phyloP scores from a whole-genome alignment of 1,284 basidiomycete species.

The Cystobasidiaceae sp. region DNA sequence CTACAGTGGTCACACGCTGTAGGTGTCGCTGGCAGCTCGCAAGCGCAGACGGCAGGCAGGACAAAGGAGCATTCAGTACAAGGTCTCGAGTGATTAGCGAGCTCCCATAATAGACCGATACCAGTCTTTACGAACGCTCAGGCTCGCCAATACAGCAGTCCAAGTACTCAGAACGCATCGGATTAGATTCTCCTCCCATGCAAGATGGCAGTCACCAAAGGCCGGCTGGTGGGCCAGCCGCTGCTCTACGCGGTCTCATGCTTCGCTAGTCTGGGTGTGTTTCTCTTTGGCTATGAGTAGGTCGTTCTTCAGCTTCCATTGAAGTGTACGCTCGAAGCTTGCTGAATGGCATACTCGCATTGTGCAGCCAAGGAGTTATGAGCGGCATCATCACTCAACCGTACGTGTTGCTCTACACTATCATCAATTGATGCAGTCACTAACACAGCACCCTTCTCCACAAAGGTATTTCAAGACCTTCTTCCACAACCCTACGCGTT shows the following conservation, averaged over 20 bases:
- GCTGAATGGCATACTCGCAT: neutral
- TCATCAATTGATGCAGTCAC: too few species aligned
- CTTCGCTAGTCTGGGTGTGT: slow-evolving; percentile 82
- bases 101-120: neutral
- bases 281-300: slow-evolving; percentile 55
- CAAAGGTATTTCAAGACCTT: slow-evolving; percentile 39
- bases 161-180: neutral
- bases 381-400: slow-evolving; percentile 76
- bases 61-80: too few species aligned
- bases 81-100: neutral
- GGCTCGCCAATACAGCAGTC: neutral
- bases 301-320: neutral
- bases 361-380: slow-evolving; percentile 58
- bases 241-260: slow-evolving; percentile 75
- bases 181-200: neutral
- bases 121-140: neutral
- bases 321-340: neutral
- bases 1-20: too few species aligned
- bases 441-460: too few species aligned
- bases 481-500: slow-evolving; percentile 67
- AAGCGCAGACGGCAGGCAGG: too few species aligned
- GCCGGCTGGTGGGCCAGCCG: slow-evolving; percentile 64
- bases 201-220: neutral
- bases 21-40: too few species aligned
- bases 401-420: neutral